These are phyloP conservation scores for Coleophoma crateriformis DNA, from an alignment of 2,329 filamentous ascomycete genomes.

Conservation along the genomic window DNA sequence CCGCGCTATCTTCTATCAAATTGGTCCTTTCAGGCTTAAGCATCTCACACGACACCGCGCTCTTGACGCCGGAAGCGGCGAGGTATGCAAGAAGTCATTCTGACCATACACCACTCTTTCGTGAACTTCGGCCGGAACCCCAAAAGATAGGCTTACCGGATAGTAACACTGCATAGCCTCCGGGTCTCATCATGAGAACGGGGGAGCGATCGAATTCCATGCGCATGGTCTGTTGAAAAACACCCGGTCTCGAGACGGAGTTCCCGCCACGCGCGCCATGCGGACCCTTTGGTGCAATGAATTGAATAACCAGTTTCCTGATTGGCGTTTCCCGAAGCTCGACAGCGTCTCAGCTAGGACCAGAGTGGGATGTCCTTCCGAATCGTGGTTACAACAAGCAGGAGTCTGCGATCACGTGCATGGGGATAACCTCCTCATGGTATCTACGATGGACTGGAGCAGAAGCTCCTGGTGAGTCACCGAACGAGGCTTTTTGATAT, in stretches of 20 bases:
- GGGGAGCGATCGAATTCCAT: too few species aligned
- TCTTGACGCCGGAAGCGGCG: not conserved
- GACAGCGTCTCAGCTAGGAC: not conserved
- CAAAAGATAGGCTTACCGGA: too few species aligned
- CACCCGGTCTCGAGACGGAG: too few species aligned
- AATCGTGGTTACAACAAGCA: not conserved
- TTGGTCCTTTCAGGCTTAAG: too few species aligned
- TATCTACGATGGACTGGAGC: not conserved
- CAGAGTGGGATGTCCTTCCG: not conserved
- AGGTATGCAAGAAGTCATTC: not conserved
- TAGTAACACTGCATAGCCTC: too few species aligned
- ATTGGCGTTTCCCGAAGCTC: not conserved
- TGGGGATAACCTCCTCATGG: not conserved
- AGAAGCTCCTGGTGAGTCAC: not conserved
- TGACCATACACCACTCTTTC: not conserved
- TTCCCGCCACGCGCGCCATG: too few species aligned
- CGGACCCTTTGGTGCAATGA: too few species aligned
- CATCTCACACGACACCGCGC: not conserved
- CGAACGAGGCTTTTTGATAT: too few species aligned
- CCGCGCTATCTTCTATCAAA: too few species aligned
- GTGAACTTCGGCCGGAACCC: too few species aligned
- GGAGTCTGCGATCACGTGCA: not conserved
- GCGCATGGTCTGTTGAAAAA: too few species aligned
- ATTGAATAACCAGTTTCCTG: not conserved
- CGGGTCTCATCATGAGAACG: too few species aligned